These are phyloP conservation scores for Penicillium brasilianum DNA, from an alignment of 2,329 filamentous ascomycete genomes.

Conservation along the genomic window DNA sequence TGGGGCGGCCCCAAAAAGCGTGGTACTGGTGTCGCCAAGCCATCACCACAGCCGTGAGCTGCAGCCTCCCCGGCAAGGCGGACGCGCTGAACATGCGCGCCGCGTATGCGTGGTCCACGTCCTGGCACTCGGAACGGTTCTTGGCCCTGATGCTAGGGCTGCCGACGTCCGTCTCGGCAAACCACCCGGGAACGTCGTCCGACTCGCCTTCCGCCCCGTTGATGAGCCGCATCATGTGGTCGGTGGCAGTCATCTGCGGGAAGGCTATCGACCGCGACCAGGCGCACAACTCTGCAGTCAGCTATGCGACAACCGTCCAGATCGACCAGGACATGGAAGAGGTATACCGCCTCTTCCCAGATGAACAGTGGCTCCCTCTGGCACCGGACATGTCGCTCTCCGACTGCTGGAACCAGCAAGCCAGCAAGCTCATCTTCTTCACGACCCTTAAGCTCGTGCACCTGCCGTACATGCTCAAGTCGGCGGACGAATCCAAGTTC, in stretches of 20 bases:
- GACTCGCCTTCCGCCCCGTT: background rate
- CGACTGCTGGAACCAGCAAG: slow-evolving; percentile 3
- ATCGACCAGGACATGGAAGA: slow-evolving; percentile 3
- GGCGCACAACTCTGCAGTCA: background rate
- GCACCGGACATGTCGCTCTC: slow-evolving; percentile 4
- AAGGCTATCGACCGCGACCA: slow-evolving; percentile 2
- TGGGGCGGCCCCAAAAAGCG: background rate
- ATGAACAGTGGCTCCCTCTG: background rate
- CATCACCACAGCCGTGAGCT: slow-evolving; percentile 1
- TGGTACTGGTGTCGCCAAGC: slow-evolving; percentile 3
- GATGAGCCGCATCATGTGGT: background rate
- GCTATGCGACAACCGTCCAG: background rate
- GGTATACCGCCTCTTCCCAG: background rate
- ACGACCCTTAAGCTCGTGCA: slow-evolving; percentile 1
- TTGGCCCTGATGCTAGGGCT: slow-evolving; percentile 1
- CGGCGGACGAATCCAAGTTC: background rate
- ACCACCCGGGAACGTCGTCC: slow-evolving; percentile 1
- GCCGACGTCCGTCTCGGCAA: slow-evolving; percentile 2
- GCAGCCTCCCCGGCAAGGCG: background rate
- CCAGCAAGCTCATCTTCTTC: background rate
- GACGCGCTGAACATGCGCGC: background rate
- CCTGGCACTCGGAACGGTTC: background rate
- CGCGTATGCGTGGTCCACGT: background rate
- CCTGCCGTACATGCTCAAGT: slow-evolving; percentile 1
- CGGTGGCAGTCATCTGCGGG: background rate